phyloP scores from a whole-genome alignment of 495 filamentous ascomycete species.

The Penicillium taxi region DNA sequence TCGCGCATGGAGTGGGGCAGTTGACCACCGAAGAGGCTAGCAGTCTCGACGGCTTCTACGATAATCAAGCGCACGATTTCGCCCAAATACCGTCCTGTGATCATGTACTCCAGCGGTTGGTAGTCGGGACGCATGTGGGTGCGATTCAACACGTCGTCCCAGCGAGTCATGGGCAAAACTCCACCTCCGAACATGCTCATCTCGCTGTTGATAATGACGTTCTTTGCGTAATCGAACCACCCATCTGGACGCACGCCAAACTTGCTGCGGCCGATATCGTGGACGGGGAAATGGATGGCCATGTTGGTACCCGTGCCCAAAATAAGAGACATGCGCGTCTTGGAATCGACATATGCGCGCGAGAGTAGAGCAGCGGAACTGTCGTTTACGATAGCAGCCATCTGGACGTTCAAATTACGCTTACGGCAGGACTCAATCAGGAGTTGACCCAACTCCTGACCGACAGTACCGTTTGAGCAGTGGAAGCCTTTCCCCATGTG shows the following conservation, averaged over 20 bases:
- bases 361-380: constrained; percentile 75
- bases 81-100: constrained; percentile 75
- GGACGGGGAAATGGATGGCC: constrained; percentile 60
- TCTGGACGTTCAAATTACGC: constrained; percentile 37
- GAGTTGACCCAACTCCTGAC: constrained; percentile 51
- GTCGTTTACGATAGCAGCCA: constrained; percentile 80
- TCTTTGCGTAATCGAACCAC: constrained; percentile 42
- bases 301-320: constrained; percentile 84
- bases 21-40: constrained; percentile 41
- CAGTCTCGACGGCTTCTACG: constrained; percentile 53
- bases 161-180: constrained; percentile 59
- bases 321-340: constrained; percentile 67
- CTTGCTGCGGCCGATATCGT: constrained; percentile 58
- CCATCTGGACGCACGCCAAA: constrained; percentile 34
- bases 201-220: constrained; percentile 82
- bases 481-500: constrained; percentile 63
- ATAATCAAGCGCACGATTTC: constrained; percentile 74
- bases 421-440: constrained; percentile 50
- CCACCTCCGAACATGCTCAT: constrained; percentile 76
- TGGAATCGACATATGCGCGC: constrained; percentile 58
- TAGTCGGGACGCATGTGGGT: constrained; percentile 70
- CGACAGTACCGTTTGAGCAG: constrained; percentile 49
- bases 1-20: constrained; percentile 54
- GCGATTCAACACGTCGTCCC: constrained; percentile 65
- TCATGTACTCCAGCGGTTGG: constrained; percentile 88